Conservation (phyloP, 2,329 filamentous ascomycete species). For the Pseudovirgaria hyperparasitica region DNA sequence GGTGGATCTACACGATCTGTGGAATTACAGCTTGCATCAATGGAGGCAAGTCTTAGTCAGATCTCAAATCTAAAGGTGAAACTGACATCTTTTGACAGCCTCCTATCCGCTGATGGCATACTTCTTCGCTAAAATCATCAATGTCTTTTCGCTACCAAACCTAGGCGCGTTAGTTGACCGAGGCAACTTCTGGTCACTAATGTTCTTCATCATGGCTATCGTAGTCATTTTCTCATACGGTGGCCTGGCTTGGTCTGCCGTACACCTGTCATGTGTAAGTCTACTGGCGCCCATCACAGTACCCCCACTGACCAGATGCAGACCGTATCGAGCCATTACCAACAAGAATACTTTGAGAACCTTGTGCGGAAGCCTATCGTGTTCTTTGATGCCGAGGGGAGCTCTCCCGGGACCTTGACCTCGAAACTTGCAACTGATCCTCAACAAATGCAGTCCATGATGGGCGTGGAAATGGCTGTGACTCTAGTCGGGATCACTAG, state of each 20-base stretch:
- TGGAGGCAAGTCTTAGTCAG: conserved; percentile 9
- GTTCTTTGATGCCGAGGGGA: conserved; percentile 49
- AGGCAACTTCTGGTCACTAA: conserved; percentile 50
- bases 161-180: conserved; percentile 12
- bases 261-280: conserved; percentile 14
- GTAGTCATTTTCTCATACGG: conserved; percentile 43
- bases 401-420: conserved; percentile 48
- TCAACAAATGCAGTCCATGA: conserved; percentile 48
- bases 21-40: conserved; percentile 16
- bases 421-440: conserved; percentile 44
- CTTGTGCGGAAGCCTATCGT: conserved; percentile 47
- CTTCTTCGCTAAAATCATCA: conserved; percentile 23
- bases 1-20: conserved; percentile 18
- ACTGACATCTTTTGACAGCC: conserved; percentile 6
- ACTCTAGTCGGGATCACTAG: conserved; percentile 53
- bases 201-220: conserved; percentile 50
- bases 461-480: conserved; percentile 47
- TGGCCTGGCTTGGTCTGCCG: conserved; percentile 25
- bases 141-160: conserved; percentile 20
- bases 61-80: not conserved
- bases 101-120: conserved; percentile 26
- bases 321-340: conserved; percentile 40
- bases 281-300: conserved; percentile 1
- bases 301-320: conserved; percentile 9
- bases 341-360: conserved; percentile 47